phyloP scores from a whole-genome alignment of 2,329 filamentous ascomycete species.

The Epichloe scottii region DNA sequence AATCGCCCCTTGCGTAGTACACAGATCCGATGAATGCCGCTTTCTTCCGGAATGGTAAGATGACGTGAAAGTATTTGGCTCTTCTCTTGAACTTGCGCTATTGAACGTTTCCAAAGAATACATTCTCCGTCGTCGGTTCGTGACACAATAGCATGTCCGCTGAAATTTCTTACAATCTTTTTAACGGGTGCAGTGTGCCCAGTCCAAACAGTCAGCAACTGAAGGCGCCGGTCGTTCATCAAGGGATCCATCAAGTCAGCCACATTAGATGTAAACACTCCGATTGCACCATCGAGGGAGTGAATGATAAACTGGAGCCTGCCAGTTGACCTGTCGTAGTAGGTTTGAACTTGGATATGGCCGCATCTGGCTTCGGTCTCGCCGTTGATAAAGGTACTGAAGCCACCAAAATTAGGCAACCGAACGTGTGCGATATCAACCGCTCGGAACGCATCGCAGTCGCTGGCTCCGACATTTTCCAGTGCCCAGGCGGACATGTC shows the following conservation, averaged over 20 bases:
- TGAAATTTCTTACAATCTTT: slow-evolving; percentile 78
- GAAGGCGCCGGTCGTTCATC: slow-evolving; percentile 46
- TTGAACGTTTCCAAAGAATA: slow-evolving; percentile 64
- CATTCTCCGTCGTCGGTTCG: slow-evolving; percentile 67
- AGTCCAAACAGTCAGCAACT: slow-evolving; percentile 59
- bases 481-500: slow-evolving; percentile 88
- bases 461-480: slow-evolving; percentile 68
- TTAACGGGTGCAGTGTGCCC: slow-evolving; percentile 71
- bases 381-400: slow-evolving; percentile 20
- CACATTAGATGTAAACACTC: slow-evolving; percentile 67
- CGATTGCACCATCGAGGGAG: slow-evolving; percentile 72
- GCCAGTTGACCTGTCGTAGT: slow-evolving; percentile 53
- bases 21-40: slow-evolving; percentile 69
- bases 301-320: slow-evolving; percentile 66
- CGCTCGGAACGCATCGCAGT: slow-evolving; percentile 52
- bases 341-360: slow-evolving; percentile 60
- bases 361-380: slow-evolving; percentile 7
- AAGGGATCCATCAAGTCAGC: slow-evolving; percentile 69
- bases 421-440: slow-evolving; percentile 78
- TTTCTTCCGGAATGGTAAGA: slow-evolving; percentile 52
- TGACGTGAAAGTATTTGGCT: slow-evolving; percentile 44
- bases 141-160: slow-evolving; percentile 68
- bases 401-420: slow-evolving; percentile 36
- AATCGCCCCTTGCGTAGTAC: slow-evolving; percentile 66
- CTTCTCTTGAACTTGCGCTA: slow-evolving; percentile 21